Evolutionary conservation across 2,329 filamentous ascomycete genomes (phyloP).

Genomic region (Chaetomiaceae sp.): DNA sequence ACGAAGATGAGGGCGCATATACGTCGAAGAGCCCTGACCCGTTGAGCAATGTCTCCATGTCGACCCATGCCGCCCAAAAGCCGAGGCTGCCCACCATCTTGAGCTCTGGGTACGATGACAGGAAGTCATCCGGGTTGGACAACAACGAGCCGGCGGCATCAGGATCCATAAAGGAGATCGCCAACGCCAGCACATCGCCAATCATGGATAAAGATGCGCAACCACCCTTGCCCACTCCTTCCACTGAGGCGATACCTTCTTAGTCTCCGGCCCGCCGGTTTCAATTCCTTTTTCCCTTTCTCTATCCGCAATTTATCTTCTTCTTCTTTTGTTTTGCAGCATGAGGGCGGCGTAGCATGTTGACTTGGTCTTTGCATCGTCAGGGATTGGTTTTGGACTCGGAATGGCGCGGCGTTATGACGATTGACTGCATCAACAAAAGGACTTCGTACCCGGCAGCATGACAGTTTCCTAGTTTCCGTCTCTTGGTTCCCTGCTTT

Average conservation of each 20-base stretch:
- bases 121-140: not conserved
- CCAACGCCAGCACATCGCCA: not conserved
- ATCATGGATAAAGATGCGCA: not conserved
- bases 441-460: not conserved
- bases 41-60: constrained; percentile 24
- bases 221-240: not conserved
- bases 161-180: not conserved
- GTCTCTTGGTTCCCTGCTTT: not conserved
- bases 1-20: constrained; percentile 25
- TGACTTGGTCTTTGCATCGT: constrained; percentile 2
- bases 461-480: constrained; percentile 2
- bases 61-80: constrained; percentile 34
- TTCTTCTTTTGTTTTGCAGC: constrained; percentile 4
- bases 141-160: not conserved
- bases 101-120: constrained; percentile 32
- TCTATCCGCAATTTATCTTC: not conserved
- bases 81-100: constrained; percentile 43
- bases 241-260: not conserved
- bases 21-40: constrained; percentile 20
- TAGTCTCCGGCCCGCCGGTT: not conserved
- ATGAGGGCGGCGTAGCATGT: constrained; percentile 10
- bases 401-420: constrained; percentile 9
- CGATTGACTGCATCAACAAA: constrained; percentile 10
- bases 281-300: not conserved
- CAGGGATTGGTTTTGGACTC: not conserved